Evolutionary conservation across 192 early-diverging fungal genomes (phyloP).

Genomic region (Podila clonocystis): DNA sequence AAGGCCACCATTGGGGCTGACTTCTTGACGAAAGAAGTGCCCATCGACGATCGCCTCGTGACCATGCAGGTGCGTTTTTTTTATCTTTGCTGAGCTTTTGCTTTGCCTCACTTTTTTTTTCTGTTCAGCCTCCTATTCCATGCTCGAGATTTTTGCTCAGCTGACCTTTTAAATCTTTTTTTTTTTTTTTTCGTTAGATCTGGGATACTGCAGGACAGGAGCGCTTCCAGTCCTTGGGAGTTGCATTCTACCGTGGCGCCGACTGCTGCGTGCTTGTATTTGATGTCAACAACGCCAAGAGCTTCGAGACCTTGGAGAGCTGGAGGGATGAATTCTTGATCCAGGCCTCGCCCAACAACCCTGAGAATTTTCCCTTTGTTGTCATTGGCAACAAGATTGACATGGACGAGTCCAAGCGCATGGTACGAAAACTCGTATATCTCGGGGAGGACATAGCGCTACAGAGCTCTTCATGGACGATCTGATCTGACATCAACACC

Average conservation of each 20-base stretch:
- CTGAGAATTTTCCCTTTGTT: slow-evolving; percentile 99
- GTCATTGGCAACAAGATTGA: slow-evolving; percentile 99
- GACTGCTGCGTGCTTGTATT: slow-evolving; percentile 99
- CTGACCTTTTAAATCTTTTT: not conserved
- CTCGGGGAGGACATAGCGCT: not conserved
- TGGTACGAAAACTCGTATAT: slow-evolving; percentile 60
- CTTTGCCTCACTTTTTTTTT: not conserved
- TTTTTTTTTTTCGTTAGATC: slow-evolving; percentile 65
- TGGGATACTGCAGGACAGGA: slow-evolving; percentile 99
- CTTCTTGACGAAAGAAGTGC: slow-evolving; percentile 98
- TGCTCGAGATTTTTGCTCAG: no score
- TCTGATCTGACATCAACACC: not conserved
- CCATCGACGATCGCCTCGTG: slow-evolving; percentile 91
- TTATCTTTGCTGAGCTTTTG: not conserved
- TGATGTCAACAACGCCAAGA: slow-evolving; percentile 95
- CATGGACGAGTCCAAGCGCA: slow-evolving; percentile 91
- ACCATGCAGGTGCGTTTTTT: slow-evolving; percentile 85
- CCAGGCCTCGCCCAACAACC: slow-evolving; percentile 92
- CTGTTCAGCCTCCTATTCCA: slow-evolving; percentile 5
- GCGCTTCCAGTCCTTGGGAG: slow-evolving; percentile 97
- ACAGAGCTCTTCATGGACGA: not conserved
- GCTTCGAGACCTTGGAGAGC: slow-evolving; percentile 95
- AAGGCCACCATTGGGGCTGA: slow-evolving; percentile 99
- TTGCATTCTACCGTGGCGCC: slow-evolving; percentile 98
- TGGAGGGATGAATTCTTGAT: slow-evolving; percentile 99